phyloP scores from a whole-genome alignment of 2,329 filamentous ascomycete species.

The Phyllosticta citribraziliensis region DNA sequence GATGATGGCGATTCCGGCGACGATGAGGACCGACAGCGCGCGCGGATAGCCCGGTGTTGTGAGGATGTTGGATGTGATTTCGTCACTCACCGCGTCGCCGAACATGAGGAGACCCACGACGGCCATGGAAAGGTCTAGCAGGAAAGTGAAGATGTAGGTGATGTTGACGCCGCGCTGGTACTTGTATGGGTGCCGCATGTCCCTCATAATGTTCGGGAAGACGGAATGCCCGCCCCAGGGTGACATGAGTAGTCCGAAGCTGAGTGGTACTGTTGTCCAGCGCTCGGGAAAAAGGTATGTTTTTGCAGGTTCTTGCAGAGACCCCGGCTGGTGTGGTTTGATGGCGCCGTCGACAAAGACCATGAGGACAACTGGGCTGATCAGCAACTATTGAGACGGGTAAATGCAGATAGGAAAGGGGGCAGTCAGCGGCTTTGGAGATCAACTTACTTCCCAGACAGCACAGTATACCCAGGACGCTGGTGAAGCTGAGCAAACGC shows the following conservation, averaged over 20 bases:
- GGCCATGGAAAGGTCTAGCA: constrained; percentile 73
- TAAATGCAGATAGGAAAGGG: too few relatives aligned
- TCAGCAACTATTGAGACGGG: constrained; percentile 30
- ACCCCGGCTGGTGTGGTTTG: constrained; percentile 71
- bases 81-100: constrained; percentile 75
- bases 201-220: constrained; percentile 77
- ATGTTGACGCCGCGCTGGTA: constrained; percentile 64
- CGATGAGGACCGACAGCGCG: constrained; percentile 65
- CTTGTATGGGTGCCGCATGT: constrained; percentile 74
- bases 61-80: constrained; percentile 86
- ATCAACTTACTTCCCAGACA: constrained; percentile 69
- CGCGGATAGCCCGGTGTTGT: constrained; percentile 63
- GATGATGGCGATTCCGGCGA: constrained; percentile 81
- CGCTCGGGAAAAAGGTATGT: constrained; percentile 78
- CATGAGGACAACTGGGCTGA: constrained; percentile 62
- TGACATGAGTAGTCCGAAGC: constrained; percentile 78
- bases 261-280: constrained; percentile 78
- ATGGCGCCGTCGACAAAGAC: constrained; percentile 78
- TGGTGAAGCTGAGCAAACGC: constrained; percentile 77
- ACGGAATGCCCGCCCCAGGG: constrained; percentile 63
- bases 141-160: constrained; percentile 78
- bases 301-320: constrained; percentile 65
- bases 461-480: constrained; percentile 82
- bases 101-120: constrained; percentile 89
- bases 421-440: neutral